phyloP scores from a whole-genome alignment of 2,329 filamentous ascomycete species.

The Blastomyces percursus region DNA sequence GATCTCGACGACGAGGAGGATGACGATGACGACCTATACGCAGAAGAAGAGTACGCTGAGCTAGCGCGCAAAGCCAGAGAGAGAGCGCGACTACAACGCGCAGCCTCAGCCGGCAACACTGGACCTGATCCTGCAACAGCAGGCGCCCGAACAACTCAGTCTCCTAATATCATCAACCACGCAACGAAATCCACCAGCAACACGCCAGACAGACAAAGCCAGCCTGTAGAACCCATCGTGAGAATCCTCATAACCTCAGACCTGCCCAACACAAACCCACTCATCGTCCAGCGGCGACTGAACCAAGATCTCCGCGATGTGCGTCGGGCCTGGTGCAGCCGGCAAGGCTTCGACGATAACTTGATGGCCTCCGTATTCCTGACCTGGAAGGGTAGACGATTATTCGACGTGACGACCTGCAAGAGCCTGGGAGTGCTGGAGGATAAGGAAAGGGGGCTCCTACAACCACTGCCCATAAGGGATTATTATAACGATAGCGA shows the following conservation, averaged over 20 bases:
- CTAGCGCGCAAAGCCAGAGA: constrained; percentile 34
- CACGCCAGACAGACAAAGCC: constrained; percentile 5
- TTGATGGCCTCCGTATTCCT: constrained; percentile 53
- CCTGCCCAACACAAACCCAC: constrained; percentile 48
- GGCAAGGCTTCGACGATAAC: constrained; percentile 45
- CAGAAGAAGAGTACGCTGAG: constrained; percentile 33
- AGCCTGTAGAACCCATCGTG: constrained; percentile 40
- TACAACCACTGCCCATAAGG: not conserved
- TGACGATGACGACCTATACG: constrained; percentile 20
- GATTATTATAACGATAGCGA: constrained; percentile 27
- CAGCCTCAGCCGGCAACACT: constrained; percentile 6
- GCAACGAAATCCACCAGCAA: not conserved
- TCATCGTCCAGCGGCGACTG: constrained; percentile 56
- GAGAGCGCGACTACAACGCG: constrained; percentile 18
- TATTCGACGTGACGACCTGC: constrained; percentile 69
- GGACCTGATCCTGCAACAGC: constrained; percentile 2
- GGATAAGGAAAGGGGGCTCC: constrained; percentile 35
- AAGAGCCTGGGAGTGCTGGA: constrained; percentile 52
- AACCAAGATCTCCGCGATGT: constrained; percentile 58
- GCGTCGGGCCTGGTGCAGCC: constrained; percentile 56
- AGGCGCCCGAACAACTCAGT: constrained; percentile 7
- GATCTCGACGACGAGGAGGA: constrained; percentile 9
- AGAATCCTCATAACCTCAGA: constrained; percentile 58
- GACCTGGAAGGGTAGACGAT: constrained; percentile 61
- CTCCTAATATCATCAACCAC: constrained; percentile 12